Evolutionary conservation across 2,329 filamentous ascomycete species (phyloP).

Genomic region (Scedosporium dehoogii): DNA sequence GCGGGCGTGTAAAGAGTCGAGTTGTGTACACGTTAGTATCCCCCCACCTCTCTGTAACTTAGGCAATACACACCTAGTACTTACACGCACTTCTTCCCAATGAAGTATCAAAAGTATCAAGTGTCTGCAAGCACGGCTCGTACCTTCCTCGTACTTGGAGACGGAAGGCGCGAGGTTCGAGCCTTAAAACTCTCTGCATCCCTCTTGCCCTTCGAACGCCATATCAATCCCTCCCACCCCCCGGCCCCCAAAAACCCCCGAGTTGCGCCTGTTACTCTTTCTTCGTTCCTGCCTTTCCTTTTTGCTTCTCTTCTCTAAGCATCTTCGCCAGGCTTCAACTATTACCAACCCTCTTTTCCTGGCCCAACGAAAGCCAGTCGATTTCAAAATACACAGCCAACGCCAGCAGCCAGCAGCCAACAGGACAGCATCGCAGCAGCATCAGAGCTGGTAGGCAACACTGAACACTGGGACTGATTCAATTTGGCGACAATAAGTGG

Average conservation of each 20-base stretch:
- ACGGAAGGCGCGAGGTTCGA: not conserved
- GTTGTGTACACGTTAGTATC: not conserved
- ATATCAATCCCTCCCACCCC: not conserved
- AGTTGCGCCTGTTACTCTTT: not conserved
- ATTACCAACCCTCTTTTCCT: not conserved
- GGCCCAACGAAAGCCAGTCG: not conserved
- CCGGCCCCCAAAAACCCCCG: not conserved
- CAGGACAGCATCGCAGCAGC: not conserved
- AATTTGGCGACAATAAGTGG: not conserved
- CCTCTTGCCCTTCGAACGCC: not conserved
- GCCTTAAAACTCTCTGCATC: not conserved
- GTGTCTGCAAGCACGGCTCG: no score
- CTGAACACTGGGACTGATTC: not conserved
- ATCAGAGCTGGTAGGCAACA: not conserved
- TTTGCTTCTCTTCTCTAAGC: not conserved
- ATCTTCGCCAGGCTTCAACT: not conserved
- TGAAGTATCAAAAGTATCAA: not conserved
- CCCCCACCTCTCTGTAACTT: not conserved
- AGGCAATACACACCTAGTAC: not conserved
- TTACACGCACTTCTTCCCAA: not conserved
- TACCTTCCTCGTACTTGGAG: not conserved
- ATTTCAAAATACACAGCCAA: not conserved
- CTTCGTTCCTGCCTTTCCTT: not conserved
- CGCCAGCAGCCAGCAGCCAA: not conserved
- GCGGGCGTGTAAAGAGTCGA: not conserved